Evolutionary conservation across 164 flowering plant species (phyloP).

Genomic region (Dillenia turbinata): DNA sequence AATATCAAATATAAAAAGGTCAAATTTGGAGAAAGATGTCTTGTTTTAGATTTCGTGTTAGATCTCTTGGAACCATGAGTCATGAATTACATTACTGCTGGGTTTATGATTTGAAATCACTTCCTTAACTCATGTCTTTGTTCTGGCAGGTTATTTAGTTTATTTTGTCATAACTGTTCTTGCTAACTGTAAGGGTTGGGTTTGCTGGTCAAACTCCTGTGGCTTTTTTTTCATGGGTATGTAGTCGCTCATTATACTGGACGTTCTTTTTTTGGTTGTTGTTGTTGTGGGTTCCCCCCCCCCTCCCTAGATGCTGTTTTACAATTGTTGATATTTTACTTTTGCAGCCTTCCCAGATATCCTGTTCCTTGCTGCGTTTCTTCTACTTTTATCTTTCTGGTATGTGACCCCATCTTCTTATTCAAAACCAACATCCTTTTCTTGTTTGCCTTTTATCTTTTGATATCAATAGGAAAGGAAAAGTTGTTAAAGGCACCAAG

Average conservation of each 20-base stretch:
- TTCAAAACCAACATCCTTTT: too few species aligned
- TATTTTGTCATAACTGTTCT: constrained; percentile 57
- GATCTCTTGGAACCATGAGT: too few species aligned
- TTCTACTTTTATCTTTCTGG: constrained; percentile 92
- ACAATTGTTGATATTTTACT: constrained; percentile 3
- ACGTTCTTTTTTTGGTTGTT: too few species aligned
- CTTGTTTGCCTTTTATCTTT: too few species aligned
- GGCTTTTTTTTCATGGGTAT: constrained; percentile 84
- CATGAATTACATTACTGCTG: too few species aligned
- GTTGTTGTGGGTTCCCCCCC: too few species aligned
- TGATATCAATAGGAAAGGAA: neutral
- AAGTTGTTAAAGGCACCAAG: neutral
- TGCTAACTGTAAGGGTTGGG: constrained; percentile 69
- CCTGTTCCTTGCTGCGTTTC: constrained; percentile 75
- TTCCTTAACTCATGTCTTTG: neutral
- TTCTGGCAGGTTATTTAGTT: constrained; percentile 56
- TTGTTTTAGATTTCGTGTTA: too few species aligned
- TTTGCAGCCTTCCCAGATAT: constrained; percentile 81
- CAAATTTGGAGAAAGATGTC: too few species aligned
- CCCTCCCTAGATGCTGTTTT: neutral
- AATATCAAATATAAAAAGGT: too few species aligned
- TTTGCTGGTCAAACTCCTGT: constrained; percentile 70
- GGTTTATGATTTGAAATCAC: too few species aligned
- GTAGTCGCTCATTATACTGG: constrained; percentile 1
- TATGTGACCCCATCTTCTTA: constrained; percentile 21